These are phyloP conservation scores for Auricularia heimuer DNA, from an alignment of 768 basidiomycete genomes.

Conservation along the genomic window DNA sequence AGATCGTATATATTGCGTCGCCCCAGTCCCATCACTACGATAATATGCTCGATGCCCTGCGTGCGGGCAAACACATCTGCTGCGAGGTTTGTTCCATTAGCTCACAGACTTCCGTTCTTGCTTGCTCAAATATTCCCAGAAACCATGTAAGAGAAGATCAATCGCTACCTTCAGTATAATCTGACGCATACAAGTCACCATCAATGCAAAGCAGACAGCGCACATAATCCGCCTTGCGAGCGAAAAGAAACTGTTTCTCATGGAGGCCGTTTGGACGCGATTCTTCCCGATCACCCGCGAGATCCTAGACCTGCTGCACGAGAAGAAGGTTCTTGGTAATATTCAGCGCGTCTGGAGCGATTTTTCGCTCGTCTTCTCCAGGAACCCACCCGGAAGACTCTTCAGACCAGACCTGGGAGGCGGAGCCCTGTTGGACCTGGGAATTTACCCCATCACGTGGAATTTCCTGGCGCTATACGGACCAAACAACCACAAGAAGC, in stretches of 20 bases:
- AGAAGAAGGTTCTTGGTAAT: constrained; percentile 8
- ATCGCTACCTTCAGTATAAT: not conserved
- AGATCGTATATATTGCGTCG: constrained; percentile 15
- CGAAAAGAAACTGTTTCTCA: constrained; percentile 7
- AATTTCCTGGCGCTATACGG: constrained; percentile 9
- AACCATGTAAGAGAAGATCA: not conserved
- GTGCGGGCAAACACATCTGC: constrained; percentile 14
- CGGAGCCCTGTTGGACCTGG: constrained; percentile 15
- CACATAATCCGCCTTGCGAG: constrained; percentile 9
- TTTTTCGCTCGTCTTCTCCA: constrained; percentile 7
- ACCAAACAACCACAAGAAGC: constrained; percentile 3
- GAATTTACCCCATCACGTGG: constrained; percentile 14
- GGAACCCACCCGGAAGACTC: constrained; percentile 1
- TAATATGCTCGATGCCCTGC: constrained; percentile 10
- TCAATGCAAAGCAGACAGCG: constrained; percentile 12
- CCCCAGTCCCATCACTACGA: constrained; percentile 14
- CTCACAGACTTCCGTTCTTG: not conserved
- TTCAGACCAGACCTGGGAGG: constrained; percentile 14
- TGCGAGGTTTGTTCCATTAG: constrained; percentile 9
- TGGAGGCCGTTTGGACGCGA: constrained; percentile 16
- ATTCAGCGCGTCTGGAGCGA: constrained; percentile 12
- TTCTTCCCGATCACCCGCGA: constrained; percentile 13
- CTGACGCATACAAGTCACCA: constrained; percentile 10
- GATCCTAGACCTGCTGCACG: constrained; percentile 8
- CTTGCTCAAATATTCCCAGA: not conserved